Evolutionary conservation across 2,329 filamentous ascomycete species (phyloP), one percentile per base, ranked within the genome.

Genomic region (Colletotrichum nymphaeae): DNA sequence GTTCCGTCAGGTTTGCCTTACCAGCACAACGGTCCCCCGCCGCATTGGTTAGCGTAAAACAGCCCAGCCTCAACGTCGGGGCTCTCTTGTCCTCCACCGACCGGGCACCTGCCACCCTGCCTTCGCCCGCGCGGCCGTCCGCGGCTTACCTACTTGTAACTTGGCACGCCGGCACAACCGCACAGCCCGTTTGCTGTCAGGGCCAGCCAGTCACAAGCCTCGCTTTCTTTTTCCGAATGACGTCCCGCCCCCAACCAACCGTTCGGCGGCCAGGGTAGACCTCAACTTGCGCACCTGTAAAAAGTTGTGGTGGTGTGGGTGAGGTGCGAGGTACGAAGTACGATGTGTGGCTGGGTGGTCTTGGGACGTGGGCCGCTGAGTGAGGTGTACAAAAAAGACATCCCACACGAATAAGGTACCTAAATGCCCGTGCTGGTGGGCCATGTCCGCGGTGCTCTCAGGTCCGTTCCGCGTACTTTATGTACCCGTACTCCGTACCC

Each of bases 201-300:
- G 22, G 37, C 28, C 32, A 68, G 52, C 69, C 64, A 68, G 64
- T 72, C 49, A 68, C 22, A 37, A n/a, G 49, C 55, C 35, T 56
- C 28, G 57, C 22, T 37, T 6, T 24, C 58, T 16, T 58, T 32
- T 46, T 55, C 53, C 59, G 32, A 66, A 70, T 71, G 67, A 73
- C 71, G 67, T 73, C 57, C 60, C 62, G 67, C 60, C 71, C 71
- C 67, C 70, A 70, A 57, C 70, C 62, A 58, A 70, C 56, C 14
- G 8, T 24, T 32, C 28, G 16, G 42, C 59, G 35, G 14, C 67
- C 28, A 59, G 56, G 63, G 56, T 67, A 30, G 30, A 9, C 65
- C 37, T 37, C 2, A 42, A 42, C 11, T 35, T 12, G 32, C 32
- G 32, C 32, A 8, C 32, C 32, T 35, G 32, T 35, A 7, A 42